These are phyloP conservation scores for Leccinum olivaceopallidum DNA, from an alignment of 768 basidiomycete genomes.

Conservation along the genomic window DNA sequence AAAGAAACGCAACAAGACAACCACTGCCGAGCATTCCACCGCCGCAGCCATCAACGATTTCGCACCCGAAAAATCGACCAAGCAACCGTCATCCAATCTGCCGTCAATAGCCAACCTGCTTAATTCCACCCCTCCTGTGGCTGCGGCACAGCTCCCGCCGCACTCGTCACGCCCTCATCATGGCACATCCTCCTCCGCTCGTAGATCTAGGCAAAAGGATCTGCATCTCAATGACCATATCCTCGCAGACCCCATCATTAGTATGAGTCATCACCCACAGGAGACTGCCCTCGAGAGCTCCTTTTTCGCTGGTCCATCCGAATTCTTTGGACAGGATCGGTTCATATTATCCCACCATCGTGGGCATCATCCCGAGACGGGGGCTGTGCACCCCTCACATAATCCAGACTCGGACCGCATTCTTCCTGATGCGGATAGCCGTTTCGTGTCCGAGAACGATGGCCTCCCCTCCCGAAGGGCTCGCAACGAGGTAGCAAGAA, in stretches of 20 bases:
- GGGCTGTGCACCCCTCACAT: conserved; percentile 29
- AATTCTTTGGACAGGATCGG: conserved; percentile 32
- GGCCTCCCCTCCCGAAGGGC: conserved; percentile 32
- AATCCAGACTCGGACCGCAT: conserved; percentile 50
- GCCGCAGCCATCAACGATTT: conserved; percentile 32
- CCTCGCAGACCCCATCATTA: conserved; percentile 23
- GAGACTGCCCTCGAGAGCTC: conserved; percentile 29
- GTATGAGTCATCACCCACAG: conserved; percentile 3
- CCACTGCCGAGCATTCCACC: conserved; percentile 31
- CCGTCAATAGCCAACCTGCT: conserved; percentile 42
- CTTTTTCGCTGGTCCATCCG: conserved; percentile 35
- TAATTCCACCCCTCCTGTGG: conserved; percentile 34
- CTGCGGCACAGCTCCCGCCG: conserved; percentile 22
- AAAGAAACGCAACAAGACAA: conserved; percentile 65
- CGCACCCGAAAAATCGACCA: conserved; percentile 24
- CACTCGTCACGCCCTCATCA: conserved; percentile 28
- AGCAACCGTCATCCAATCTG: conserved; percentile 33
- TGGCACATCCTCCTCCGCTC: conserved; percentile 19
- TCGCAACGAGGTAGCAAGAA: conserved; percentile 42
- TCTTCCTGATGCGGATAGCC: conserved; percentile 51
- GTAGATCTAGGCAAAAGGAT: conserved; percentile 35
- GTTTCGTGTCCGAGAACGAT: conserved; percentile 53
- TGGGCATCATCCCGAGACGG: conserved; percentile 27
- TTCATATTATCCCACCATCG: conserved; percentile 36
- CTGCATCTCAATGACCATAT: conserved; percentile 30